These are phyloP conservation scores for Crithidia fasciculata DNA, from an alignment of 208 protist genomes.

Conservation along the genomic window DNA sequence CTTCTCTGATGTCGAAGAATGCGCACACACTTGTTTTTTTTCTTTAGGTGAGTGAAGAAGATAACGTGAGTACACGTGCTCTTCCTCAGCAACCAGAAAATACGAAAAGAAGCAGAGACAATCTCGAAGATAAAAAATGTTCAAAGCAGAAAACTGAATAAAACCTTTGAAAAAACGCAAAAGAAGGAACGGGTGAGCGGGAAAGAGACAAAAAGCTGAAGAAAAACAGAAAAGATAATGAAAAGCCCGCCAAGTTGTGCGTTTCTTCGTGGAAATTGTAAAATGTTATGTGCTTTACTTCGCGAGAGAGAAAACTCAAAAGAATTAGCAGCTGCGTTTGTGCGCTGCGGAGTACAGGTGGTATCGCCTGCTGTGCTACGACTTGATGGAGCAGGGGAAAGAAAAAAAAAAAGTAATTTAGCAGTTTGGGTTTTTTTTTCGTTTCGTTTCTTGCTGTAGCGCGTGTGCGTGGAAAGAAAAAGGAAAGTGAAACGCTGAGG, in stretches of 20 bases:
- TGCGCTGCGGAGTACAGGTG: no score
- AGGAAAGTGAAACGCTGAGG: background rate
- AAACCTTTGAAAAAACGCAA: no score
- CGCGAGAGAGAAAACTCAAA: no score
- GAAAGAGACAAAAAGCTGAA: background rate
- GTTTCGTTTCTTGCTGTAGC: no score
- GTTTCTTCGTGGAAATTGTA: no score
- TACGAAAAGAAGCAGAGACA: constrained; percentile 7
- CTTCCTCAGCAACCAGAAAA: background rate
- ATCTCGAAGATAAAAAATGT: constrained; percentile 12
- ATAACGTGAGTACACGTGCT: no score
- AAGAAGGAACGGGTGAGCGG: background rate
- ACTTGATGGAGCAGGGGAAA: constrained; percentile 1
- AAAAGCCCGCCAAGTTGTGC: background rate
- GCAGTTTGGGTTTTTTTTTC: no score
- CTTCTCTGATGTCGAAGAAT: background rate
- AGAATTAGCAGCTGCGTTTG: no score
- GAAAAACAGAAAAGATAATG: constrained; percentile 14
- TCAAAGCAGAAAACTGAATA: background rate
- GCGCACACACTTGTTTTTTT: no score
- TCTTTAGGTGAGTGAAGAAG: no score
- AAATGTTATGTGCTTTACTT: no score
- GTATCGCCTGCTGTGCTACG: no score
- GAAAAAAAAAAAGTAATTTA: background rate
- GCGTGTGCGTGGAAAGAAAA: background rate